Evolutionary conservation across 2,329 filamentous ascomycete genomes (phyloP).

Genomic region (Ramularia endophylla): DNA sequence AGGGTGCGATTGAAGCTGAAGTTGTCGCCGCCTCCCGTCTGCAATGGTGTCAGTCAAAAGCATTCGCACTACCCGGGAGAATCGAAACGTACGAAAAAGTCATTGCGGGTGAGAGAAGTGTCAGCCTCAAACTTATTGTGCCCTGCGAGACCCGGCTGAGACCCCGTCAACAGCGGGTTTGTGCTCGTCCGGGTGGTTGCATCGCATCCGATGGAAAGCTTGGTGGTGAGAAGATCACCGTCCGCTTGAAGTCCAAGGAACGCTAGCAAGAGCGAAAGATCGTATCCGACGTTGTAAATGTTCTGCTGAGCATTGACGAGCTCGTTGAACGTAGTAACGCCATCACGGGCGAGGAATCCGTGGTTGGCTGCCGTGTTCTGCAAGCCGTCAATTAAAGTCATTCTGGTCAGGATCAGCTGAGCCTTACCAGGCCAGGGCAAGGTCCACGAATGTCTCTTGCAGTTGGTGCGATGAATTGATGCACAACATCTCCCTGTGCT

Average conservation of each 20-base stretch:
- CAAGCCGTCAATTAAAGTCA: too few species aligned
- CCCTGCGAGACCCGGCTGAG: conserved; percentile 37
- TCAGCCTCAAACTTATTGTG: conserved; percentile 42
- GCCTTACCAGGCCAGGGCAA: conserved; percentile 15
- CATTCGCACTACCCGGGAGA: too few species aligned
- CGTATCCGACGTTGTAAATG: conserved; percentile 42
- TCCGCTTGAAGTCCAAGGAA: conserved; percentile 36
- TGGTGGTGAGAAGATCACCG: conserved; percentile 38
- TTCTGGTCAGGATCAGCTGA: too few species aligned
- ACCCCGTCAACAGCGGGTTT: conserved; percentile 30
- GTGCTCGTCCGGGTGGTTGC: conserved; percentile 37
- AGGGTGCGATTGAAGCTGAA: conserved; percentile 38
- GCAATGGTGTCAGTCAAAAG: too few species aligned
- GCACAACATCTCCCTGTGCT: conserved; percentile 36
- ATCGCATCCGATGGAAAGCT: conserved; percentile 41
- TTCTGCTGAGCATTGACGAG: conserved; percentile 42
- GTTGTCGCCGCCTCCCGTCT: conserved; percentile 32
- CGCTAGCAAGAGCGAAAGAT: conserved; percentile 37
- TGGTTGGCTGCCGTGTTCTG: conserved; percentile 41
- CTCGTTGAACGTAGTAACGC: conserved; percentile 36
- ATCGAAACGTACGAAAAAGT: too few species aligned
- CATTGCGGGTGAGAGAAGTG: conserved; percentile 38
- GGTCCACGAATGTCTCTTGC: conserved; percentile 37
- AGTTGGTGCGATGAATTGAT: conserved; percentile 33
- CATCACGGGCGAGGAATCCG: conserved; percentile 39